Evolutionary conservation across 2,329 filamentous ascomycete species (phyloP), one percentile per base, ranked within the genome.

Genomic region (Trichoderma asperellum): DNA sequence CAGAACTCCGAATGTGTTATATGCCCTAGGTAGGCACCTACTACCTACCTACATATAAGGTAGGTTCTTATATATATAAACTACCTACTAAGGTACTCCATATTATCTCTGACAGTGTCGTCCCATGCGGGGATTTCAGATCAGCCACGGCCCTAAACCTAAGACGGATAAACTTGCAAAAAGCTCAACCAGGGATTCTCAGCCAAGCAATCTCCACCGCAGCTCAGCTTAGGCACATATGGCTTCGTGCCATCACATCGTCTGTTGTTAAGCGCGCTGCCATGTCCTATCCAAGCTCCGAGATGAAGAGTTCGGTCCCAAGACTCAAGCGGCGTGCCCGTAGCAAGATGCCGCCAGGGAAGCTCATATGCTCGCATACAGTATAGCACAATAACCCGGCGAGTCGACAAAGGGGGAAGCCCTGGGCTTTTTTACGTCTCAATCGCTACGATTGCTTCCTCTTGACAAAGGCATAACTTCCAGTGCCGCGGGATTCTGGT

Each of bases 401-500:
- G 8, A 21, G 10, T 11, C 43, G 18, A 7, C 18, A 49, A 12
- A 49, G 47, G 10, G 10, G 4, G 47, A 24, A 24, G 47, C 47
- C 35, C 43, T 49, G 10, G 43, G 4, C 40, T 35, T 40, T 24
- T 24, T 24, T 24, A 34, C 37, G 58, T 40, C 43, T 16, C 27
- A 40, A 34, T n/a, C 24, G 24, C n/a, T 47, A 5, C 16, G 37
- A 32, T 27, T 16, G 24, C 27, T 16, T 21, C 24, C 37, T 40
- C 57, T 47, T 40, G 16, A 47, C 35, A 16, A 16, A 47, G 58
- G 32, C 37, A 27, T 12, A 21, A 60, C 47, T 61, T 49, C 37
- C 40, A 61, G 27, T n/a, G 58, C 58, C 58, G 37, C n/a, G 37
- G 58, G 40, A 49, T 40, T 49, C n/a, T n/a, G 18, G n/a, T 43